Base-by-base conservation (phyloP, 345 rosid species). In the Gossypium sturtianum region DNA sequence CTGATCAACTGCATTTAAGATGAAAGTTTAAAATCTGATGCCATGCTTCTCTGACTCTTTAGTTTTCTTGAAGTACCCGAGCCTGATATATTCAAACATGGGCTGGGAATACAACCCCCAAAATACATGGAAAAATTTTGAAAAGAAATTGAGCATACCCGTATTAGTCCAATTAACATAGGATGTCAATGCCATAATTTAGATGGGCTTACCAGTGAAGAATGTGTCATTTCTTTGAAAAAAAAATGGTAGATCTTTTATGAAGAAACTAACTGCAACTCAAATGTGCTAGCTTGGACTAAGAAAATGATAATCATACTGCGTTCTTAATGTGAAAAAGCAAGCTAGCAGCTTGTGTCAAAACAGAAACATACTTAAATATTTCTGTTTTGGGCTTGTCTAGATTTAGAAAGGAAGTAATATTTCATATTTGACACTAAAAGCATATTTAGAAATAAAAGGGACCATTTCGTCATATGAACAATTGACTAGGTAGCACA, bases 401-500 rank as follows among this genome's bases (percentile, higher is more conserved):
- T 65, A 66, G 70, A 44, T 66, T 66, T 66, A 20, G 53, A 45
- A 66, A 44, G 51, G 70, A 66, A 66, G 70, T 66, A 20, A 65
- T 12, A 5, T 65, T 8, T 16, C 54, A 27, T 53, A 53, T 66
- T 67, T 67, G 15, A 47, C 43, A 48, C 10, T 67, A 23, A 15
- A 48, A 47, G 7, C 19, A 67, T 23, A 13, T 67, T 22, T 67
- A 48, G 12, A 23, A 48, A 48, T 16, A 48, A 12, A 13, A 12
- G 41, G 41, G 43, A 48, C 20, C 2, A 1, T 47, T 67, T 15
- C 22, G 1, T 48, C 3, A 7, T 25, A 23, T 67, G 71, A 67
- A 67, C 41, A 10, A 9, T 25, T 48, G 3, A 23, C 22, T 22
- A 20, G 53, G 6, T 23, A 47, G 12, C 48, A 7, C 56, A 16